phyloP scores from a whole-genome alignment of 2,329 filamentous ascomycete genomes.

The Pseudogymnoascus verrucosus region DNA sequence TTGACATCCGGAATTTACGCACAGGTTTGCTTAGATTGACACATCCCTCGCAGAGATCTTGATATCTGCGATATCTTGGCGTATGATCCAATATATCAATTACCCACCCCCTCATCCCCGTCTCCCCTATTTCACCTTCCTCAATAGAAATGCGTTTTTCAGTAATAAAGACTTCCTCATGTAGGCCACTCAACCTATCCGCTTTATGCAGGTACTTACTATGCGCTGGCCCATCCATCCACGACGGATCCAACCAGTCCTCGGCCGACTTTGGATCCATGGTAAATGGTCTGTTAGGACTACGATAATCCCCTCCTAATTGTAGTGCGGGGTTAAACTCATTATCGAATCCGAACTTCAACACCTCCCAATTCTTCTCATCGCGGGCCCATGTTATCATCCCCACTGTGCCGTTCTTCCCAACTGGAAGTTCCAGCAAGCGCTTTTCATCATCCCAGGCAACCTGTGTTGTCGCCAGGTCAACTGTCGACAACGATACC shows the following conservation, averaged over 20 bases:
- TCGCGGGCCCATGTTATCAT: constrained; percentile 10
- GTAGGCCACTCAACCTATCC: constrained; percentile 6
- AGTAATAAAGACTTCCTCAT: not conserved
- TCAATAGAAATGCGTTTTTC: constrained; percentile 8
- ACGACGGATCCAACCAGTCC: not conserved
- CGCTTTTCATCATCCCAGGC: constrained; percentile 12
- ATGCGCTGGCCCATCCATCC: not conserved
- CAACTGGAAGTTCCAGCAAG: constrained; percentile 11
- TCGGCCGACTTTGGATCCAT: not conserved
- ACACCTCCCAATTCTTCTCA: not conserved
- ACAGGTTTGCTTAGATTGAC: not conserved
- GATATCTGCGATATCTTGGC: not conserved
- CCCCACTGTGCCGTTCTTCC: constrained; percentile 11
- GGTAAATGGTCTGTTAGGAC: not conserved
- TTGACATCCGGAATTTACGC: not conserved
- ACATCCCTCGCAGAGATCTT: not conserved
- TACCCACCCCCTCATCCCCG: constrained; percentile 9
- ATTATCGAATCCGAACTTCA: constrained; percentile 14
- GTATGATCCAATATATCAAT: constrained; percentile 10
- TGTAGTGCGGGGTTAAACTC: constrained; percentile 13
- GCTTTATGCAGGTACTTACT: constrained; percentile 1
- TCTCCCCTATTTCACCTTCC: constrained; percentile 1
- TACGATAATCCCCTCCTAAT: not conserved
- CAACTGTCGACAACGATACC: not conserved
- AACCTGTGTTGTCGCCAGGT: not conserved